Evolutionary conservation across 2,329 filamentous ascomycete genomes (phyloP), one percentile per base, ranked within the genome.

Genomic region (Anisogramma anomala): DNA sequence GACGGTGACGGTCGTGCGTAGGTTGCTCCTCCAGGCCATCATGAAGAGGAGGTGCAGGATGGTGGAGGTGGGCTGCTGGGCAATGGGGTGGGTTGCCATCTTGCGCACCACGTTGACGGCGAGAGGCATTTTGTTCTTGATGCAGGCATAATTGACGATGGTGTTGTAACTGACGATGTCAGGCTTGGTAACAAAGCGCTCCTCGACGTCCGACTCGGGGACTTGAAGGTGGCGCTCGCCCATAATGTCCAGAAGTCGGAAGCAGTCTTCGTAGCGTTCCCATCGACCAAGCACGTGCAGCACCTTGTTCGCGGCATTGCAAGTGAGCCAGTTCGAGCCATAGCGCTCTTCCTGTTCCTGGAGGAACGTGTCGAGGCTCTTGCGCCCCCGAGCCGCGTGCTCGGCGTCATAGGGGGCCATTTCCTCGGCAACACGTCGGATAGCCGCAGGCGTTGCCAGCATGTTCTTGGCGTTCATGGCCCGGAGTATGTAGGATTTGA

Each of bases 401-500:
- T 68, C 61, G 11, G 63, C 55, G 45, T 72, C 68, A 35, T 61
- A 54, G 9, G 54, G 48, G 6, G 62, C 66, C 62, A 71, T 65
- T 33, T 64, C 57, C 9, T 50, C 49, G 3, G 67, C 65, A 18
- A 72, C 55, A 8, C 53, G 53, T 6, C 56, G 57, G 6, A 63
- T 54, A 1, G 60, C 61, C 0, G 50, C 49, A 0, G 56, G 54
- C 18, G 62, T 57, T 6, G 59, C 52, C 30, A 73, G 57, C 36
- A 71, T 57, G 18, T 64, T 64, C 14, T 62, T 56, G 26, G 61
- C 53, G 41, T 66, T 58, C 68, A 74, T 72, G 42, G 59, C 57
- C 10, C 62, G 59, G 22, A 73, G 52, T 22, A 70, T 56, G 48
- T 67, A 64, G 18, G 63, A 61, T 38, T 62, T 60, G 36, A 68